Conservation (phyloP, 2,329 filamentous ascomycete species). For the Cryoendolithus antarcticus region DNA sequence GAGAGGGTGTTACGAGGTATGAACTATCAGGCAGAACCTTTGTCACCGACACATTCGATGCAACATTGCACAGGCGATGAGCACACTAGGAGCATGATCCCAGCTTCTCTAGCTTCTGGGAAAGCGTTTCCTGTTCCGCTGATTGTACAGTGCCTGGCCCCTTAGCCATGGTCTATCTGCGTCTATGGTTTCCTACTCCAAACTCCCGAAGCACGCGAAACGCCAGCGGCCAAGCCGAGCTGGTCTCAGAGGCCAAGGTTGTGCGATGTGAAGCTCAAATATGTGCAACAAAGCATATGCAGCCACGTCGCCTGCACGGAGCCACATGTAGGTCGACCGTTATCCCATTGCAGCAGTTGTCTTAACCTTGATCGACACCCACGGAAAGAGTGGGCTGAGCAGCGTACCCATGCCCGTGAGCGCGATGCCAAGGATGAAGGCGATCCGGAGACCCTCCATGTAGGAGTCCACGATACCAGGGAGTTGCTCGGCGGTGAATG, state of each 20-base stretch:
- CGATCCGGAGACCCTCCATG: slow-evolving; percentile 19
- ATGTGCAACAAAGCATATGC: too few relatives aligned
- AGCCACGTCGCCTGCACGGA: too few relatives aligned
- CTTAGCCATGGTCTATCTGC: background rate
- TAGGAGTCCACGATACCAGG: slow-evolving; percentile 20
- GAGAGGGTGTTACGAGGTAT: too few relatives aligned
- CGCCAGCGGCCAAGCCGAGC: background rate
- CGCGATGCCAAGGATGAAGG: slow-evolving; percentile 2
- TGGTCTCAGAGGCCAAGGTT: background rate
- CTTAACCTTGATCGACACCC: slow-evolving; percentile 5
- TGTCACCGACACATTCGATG: too few relatives aligned
- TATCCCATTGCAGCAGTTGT: background rate
- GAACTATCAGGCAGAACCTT: too few relatives aligned
- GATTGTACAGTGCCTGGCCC: too few relatives aligned
- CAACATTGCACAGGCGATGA: too few relatives aligned
- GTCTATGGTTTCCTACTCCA: background rate
- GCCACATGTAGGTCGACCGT: background rate
- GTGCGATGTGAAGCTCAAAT: too few relatives aligned
- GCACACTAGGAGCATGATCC: too few relatives aligned
- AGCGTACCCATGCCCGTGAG: slow-evolving; percentile 3
- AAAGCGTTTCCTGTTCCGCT: too few relatives aligned
- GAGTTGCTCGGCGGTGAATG: slow-evolving; percentile 17
- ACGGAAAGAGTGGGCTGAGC: slow-evolving; percentile 2
- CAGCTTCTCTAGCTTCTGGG: too few relatives aligned
- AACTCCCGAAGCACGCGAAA: background rate